A percentile compares a stretch with the other conserved stretches of the same genome.
These are phyloP conservation scores for Botrytis hyacinthi DNA, from an alignment of 2,329 filamentous ascomycete species.

Conservation along the genomic window DNA sequence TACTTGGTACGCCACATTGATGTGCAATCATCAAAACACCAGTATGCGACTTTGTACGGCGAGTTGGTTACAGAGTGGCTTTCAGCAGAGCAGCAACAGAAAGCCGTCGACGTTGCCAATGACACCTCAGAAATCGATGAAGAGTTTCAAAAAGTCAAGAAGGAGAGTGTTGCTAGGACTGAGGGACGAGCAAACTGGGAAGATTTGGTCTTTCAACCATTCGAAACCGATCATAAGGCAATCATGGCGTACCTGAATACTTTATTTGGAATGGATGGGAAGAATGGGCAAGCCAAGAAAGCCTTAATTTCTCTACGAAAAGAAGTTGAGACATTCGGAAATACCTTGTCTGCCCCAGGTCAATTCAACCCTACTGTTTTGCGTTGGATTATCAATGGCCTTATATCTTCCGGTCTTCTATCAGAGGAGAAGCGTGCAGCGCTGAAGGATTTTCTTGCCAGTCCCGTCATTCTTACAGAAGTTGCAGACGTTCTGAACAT, in stretches of 20 bases:
- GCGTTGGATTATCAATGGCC: conserved; percentile 46
- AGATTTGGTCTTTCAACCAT: conserved; percentile 51
- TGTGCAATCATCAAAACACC: conserved; percentile 52
- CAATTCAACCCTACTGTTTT: conserved; percentile 46
- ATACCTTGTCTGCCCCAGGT: conserved; percentile 23
- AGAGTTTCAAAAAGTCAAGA: conserved; percentile 42
- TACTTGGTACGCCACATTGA: conserved; percentile 48
- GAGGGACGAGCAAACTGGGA: conserved; percentile 55
- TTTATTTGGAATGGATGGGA: conserved; percentile 45
- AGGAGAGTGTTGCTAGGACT: conserved; percentile 36
- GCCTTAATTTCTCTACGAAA: conserved; percentile 45
- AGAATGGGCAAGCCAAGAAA: conserved; percentile 42
- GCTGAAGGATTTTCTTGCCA: conserved; percentile 50
- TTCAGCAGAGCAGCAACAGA: conserved; percentile 32
- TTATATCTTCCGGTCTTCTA: conserved; percentile 51
- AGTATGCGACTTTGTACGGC: conserved; percentile 56
- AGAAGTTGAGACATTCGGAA: conserved; percentile 42
- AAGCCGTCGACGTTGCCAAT: background rate
- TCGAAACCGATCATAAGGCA: conserved; percentile 45
- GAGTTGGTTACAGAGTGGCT: conserved; percentile 56
- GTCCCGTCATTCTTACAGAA: conserved; percentile 50
- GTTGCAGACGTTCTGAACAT: conserved; percentile 58
- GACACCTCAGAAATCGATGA: background rate
- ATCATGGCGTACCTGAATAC: conserved; percentile 51
- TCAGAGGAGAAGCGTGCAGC: conserved; percentile 50